These are phyloP conservation scores for Cruciata laevipes DNA, from an alignment of 257 asterid species.

Conservation along the genomic window DNA sequence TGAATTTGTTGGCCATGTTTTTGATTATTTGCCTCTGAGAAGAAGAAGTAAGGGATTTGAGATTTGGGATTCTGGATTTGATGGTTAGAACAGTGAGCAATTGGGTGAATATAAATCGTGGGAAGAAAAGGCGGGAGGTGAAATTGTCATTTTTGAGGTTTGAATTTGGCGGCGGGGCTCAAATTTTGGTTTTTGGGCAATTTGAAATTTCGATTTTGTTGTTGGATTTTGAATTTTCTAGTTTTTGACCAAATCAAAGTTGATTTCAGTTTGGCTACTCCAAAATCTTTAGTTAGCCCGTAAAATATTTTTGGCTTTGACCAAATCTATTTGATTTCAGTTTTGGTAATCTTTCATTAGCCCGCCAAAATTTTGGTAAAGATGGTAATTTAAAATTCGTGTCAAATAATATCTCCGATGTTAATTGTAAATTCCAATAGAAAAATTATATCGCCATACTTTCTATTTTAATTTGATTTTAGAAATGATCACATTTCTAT, in stretches of 20 bases:
- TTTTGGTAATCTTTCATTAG: background rate
- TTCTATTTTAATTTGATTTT: no score
- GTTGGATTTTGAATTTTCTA: no score
- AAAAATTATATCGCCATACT: no score
- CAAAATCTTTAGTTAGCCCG: background rate
- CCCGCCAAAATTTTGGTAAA: background rate
- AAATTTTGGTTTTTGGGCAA: conserved; percentile 1
- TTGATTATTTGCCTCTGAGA: background rate
- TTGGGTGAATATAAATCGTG: conserved; percentile 6
- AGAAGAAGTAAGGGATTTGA: background rate
- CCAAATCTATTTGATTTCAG: background rate
- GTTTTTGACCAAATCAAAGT: background rate
- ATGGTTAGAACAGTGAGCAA: background rate
- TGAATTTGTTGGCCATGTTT: conserved; percentile 39
- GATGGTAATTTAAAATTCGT: no score
- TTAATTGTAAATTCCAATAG: no score
- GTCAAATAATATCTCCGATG: no score
- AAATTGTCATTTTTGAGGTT: background rate
- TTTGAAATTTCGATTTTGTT: background rate
- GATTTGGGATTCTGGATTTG: background rate
- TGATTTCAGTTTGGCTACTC: background rate
- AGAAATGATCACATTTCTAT: no score
- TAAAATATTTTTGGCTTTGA: background rate
- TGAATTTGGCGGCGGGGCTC: conserved; percentile 14
- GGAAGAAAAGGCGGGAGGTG: conserved; percentile 19